These are phyloP conservation scores for Ophiobolus disseminans DNA, from an alignment of 2,329 filamentous ascomycete species.

Conservation along the genomic window DNA sequence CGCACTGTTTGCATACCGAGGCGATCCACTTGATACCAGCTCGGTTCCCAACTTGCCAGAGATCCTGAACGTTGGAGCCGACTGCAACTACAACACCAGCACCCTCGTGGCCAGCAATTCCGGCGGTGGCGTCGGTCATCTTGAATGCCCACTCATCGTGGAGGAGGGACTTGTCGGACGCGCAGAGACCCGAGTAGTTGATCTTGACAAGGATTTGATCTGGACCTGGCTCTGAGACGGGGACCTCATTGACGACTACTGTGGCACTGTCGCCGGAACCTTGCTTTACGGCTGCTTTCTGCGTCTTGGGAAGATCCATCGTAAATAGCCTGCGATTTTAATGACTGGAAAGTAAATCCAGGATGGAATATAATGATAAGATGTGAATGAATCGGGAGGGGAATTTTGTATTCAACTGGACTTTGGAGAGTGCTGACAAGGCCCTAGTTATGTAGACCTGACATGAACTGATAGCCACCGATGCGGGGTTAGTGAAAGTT, in stretches of 20 bases:
- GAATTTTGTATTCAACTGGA: no score
- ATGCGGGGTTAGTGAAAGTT: no score
- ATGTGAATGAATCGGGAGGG: no score
- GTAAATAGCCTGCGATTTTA: no score
- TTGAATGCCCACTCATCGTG: conserved; percentile 45
- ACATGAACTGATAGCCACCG: no score
- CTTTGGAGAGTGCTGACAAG: no score
- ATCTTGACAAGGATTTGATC: conserved; percentile 64
- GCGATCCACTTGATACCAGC: conserved; percentile 76
- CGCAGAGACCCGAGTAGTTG: conserved; percentile 64
- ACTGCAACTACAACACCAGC: conserved; percentile 75
- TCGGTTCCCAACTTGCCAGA: conserved; percentile 60
- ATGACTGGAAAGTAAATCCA: no score
- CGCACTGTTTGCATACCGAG: conserved; percentile 79
- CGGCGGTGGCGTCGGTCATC: conserved; percentile 27
- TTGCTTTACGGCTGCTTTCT: conserved; percentile 47
- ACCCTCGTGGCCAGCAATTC: conserved; percentile 76
- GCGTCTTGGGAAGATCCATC: conserved; percentile 43
- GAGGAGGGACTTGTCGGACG: conserved; percentile 56
- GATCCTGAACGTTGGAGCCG: conserved; percentile 75
- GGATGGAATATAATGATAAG: no score
- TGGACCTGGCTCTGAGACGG: conserved; percentile 50
- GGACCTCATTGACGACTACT: conserved; percentile 37
- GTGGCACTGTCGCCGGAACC: conserved; percentile 31
- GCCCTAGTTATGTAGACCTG: no score